A percentile compares a stretch with the other conserved stretches of the same genome.
Conservation (phyloP, 2,329 filamentous ascomycete genomes). For the Lachnellula cervina region DNA sequence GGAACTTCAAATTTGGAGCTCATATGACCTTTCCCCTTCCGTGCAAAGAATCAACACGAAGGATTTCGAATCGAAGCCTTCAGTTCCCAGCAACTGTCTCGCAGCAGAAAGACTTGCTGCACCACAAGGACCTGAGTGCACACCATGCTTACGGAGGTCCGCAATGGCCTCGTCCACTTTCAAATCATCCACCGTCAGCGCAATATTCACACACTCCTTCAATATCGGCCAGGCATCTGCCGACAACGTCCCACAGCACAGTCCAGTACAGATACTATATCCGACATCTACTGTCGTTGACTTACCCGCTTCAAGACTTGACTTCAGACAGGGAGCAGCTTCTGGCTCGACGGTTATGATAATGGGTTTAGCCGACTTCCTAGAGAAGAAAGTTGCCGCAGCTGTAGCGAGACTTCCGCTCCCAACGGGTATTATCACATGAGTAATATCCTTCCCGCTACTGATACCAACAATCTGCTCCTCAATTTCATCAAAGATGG, state of each 20-base stretch:
- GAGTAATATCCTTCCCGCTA: conserved; percentile 33
- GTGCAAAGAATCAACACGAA: conserved; percentile 64
- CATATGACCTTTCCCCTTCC: conserved; percentile 55
- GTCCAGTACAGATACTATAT: conserved; percentile 45
- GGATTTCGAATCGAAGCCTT: conserved; percentile 37
- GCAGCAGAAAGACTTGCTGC: conserved; percentile 43
- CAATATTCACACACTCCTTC: conserved; percentile 38
- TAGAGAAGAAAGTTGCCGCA: conserved; percentile 53
- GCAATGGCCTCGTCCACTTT: conserved; percentile 40
- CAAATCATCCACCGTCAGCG: conserved; percentile 38
- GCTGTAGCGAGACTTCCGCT: conserved; percentile 70
- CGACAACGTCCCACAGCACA: conserved; percentile 47
- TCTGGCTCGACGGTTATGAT: conserved; percentile 63
- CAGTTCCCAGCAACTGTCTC: conserved; percentile 29
- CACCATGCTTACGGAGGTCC: conserved; percentile 33
- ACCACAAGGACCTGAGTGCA: conserved; percentile 47
- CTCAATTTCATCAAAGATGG: conserved; percentile 66
- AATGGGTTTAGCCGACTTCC: conserved; percentile 43
- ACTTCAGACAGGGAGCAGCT: conserved; percentile 54
- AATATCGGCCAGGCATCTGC: conserved; percentile 42
- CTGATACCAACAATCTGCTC: conserved; percentile 47
- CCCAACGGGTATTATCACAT: conserved; percentile 62
- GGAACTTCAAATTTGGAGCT: conserved; percentile 5
- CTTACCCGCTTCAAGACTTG: conserved; percentile 40
- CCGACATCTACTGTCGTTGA: conserved; percentile 36